Evolutionary conservation across 164 flowering plant genomes (phyloP), one percentile per base, ranked within the genome.

Genomic region (Aristolochia contorta): DNA sequence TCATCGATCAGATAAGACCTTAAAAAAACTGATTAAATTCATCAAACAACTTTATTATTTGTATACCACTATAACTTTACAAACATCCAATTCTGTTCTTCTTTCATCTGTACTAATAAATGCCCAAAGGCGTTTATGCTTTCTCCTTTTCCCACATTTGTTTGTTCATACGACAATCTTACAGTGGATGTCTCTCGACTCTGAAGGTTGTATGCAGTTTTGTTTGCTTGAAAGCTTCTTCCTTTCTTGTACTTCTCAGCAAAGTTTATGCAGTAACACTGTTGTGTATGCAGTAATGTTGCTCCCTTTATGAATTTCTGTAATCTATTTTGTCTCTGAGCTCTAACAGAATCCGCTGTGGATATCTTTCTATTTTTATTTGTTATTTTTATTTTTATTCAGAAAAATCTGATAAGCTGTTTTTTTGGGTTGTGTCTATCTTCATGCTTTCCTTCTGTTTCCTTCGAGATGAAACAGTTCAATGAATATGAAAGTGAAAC

Each of bases 191-290:
- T 57, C 56, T 18, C 7, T 32, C 4, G 7, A 32, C 4, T 32
- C 33, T 56, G 53, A 47, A 50, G 70, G 65, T 67, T 61, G 25
- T 37, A 23, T 46, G 21, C 55, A 33, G 21, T 18, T 52, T 22
- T 27, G 18, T 56, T 49, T 30, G 20, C 12, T 51, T 21, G 33
- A 23, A 22, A 13, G 33, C 16, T 50, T 33, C 30, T 67, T 30
- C 2, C 30, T 58, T 41, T 16, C 13, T 59, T 43, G 43, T 58
- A 13, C 30, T 24, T 43, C 32, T 49, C 41, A 49, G 47, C 25
- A n/a, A n/a, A n/a, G n/a, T n/a, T n/a, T n/a, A n/a, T n/a, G n/a
- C n/a, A n/a, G n/a, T n/a, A n/a, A n/a, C n/a, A n/a, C n/a, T n/a
- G n/a, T n/a, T n/a, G n/a, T n/a, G n/a, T n/a, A n/a, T n/a, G 53